A percentile compares a stretch with the other conserved stretches of the same genome.
Conservation (phyloP, 176 grass and related monocot genomes). For the Triticum urartu region DNA sequence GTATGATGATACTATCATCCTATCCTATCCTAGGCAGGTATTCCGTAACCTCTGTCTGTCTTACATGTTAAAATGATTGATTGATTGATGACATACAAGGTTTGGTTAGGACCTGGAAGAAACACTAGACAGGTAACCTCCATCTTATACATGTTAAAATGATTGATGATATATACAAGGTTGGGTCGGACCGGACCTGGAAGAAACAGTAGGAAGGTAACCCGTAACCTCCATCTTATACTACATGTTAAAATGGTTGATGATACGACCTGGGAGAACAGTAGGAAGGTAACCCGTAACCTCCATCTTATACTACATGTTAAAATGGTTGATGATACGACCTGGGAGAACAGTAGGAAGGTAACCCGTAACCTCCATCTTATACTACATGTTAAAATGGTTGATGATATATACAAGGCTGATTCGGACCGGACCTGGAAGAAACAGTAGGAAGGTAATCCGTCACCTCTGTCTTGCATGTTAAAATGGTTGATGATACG, state of each 20-base stretch:
- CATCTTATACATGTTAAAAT: too few species aligned
- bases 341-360: too few species aligned
- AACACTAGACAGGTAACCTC: too few species aligned
- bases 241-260: too few species aligned
- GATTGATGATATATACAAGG: too few species aligned
- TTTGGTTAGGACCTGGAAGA: background rate
- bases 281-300: slow-evolving; percentile 29
- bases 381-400: background rate
- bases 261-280: too few species aligned
- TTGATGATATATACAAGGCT: background rate
- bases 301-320: slow-evolving; percentile 4
- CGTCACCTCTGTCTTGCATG: too few species aligned
- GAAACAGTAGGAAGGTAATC: too few species aligned
- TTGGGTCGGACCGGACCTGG: background rate
- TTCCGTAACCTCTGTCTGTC: slow-evolving; percentile 23
- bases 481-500: too few species aligned
- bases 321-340: background rate
- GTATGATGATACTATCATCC: slow-evolving; percentile 32
- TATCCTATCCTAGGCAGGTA: slow-evolving; percentile 38
- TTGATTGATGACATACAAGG: too few species aligned
- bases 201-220: slow-evolving; percentile 30
- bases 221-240: background rate
- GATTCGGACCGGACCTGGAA: too few species aligned
- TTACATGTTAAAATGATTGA: slow-evolving; percentile 4
- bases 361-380: too few species aligned